Evolutionary conservation across 2,329 filamentous ascomycete genomes (phyloP).

Genomic region (Knufia petricola): DNA sequence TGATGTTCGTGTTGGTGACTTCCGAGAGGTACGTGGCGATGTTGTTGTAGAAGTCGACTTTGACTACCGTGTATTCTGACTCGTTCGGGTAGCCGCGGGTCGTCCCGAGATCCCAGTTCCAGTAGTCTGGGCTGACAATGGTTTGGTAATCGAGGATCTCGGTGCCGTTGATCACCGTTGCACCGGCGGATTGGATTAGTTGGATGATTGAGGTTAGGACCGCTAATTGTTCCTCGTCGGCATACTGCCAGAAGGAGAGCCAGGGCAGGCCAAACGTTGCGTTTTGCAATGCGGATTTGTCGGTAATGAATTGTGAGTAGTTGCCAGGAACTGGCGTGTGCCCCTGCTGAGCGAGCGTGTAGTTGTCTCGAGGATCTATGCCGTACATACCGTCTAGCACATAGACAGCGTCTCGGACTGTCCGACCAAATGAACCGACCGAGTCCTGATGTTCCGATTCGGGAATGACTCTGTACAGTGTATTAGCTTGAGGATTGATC

Average conservation of each 20-base stretch:
- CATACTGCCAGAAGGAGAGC: slow-evolving; percentile 59
- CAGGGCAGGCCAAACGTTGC: slow-evolving; percentile 63
- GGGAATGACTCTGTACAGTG: slow-evolving; percentile 55
- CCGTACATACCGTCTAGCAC: slow-evolving; percentile 61
- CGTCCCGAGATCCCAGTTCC: slow-evolving; percentile 63
- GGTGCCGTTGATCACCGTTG: slow-evolving; percentile 58
- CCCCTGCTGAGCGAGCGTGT: slow-evolving; percentile 50
- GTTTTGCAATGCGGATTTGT: slow-evolving; percentile 46
- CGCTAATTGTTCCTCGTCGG: slow-evolving; percentile 46
- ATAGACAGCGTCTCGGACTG: slow-evolving; percentile 58
- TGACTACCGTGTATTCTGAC: slow-evolving; percentile 64
- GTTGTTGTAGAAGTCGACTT: slow-evolving; percentile 56
- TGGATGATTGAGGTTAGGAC: slow-evolving; percentile 44
- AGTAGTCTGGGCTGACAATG: slow-evolving; percentile 57
- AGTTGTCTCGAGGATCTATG: slow-evolving; percentile 53
- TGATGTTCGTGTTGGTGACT: slow-evolving; percentile 51
- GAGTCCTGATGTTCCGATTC: slow-evolving; percentile 60
- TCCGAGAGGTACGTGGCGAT: slow-evolving; percentile 55
- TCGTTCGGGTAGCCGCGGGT: slow-evolving; percentile 57
- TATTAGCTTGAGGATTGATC: too few relatives aligned
- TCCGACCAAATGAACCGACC: slow-evolving; percentile 58
- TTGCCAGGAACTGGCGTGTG: slow-evolving; percentile 46
- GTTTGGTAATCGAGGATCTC: slow-evolving; percentile 55
- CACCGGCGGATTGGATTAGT: slow-evolving; percentile 51
- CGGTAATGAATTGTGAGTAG: slow-evolving; percentile 49